Evolutionary conservation across 768 basidiomycete species (phyloP), one percentile per base, ranked within the genome.

Genomic region (Dioszegia hungarica): DNA sequence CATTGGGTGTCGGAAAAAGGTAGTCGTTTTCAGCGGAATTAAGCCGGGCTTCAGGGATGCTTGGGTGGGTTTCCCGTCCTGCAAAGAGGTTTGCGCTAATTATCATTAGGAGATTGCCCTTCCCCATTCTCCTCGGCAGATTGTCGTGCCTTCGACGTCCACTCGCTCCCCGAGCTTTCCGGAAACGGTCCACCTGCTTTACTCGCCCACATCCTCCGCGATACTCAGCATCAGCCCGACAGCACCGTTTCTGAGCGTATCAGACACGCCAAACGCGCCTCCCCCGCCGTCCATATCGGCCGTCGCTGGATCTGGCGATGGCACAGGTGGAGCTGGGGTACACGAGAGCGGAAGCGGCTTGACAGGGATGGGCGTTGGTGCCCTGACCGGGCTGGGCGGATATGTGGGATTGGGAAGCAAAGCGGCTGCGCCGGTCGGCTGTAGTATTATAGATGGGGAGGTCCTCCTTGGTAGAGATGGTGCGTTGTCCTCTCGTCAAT

Each of bases 121-220:
- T 3, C 88, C 93, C 12, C 94, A 98, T 72, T 91, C 92, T 9
- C 86, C 95, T n/a, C 83, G 95, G 37, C 80, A 82, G 0, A 85
- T 95, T 47, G 79, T 85, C 2, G 93, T 97, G 72, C 75, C 90
- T 47, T 89, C 90, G 0, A 85, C 86, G 15, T 87, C 24, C 78
- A 85, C 54, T 6, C 43, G 40, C 10, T 36, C 54, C 15, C 39
- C 46, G 79, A 79, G 14, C 74, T 81, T 24, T 79, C 82, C 0
- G 87, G 91, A 75, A 81, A 80, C 12, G 63, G 89, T 17, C 75
- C 83, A 1, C 86, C 85, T 72, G 86, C 89, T 20, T 84, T 87
- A 62, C 59, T 74, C 59, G 5, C 64, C 65, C 3, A 60, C 66
- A 25, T 61, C 67, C 0, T 75, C 66, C 15, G 62, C 61, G 19